phyloP scores from a whole-genome alignment of 1,284 basidiomycete species.

The Puccinia hordei region DNA sequence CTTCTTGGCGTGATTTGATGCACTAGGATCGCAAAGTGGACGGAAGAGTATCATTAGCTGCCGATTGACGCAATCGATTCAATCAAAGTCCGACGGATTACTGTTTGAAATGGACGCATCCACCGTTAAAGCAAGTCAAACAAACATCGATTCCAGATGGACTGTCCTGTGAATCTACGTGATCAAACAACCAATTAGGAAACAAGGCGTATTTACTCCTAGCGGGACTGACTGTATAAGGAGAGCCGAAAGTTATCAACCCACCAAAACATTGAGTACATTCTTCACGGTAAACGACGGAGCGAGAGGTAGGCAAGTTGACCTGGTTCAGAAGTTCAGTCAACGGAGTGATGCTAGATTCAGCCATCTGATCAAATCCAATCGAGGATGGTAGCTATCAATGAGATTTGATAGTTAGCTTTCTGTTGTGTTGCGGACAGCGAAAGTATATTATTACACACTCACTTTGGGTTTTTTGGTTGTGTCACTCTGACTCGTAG shows the following conservation, averaged over 20 bases:
- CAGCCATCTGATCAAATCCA: background rate
- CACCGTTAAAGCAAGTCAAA: slow-evolving; percentile 89
- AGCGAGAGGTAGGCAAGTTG: slow-evolving; percentile 22
- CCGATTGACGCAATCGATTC: slow-evolving; percentile 55
- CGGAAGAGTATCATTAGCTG: slow-evolving; percentile 57
- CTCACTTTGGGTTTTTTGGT: too few species aligned
- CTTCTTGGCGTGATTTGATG: slow-evolving; percentile 68
- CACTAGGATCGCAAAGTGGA: slow-evolving; percentile 4
- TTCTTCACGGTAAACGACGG: slow-evolving; percentile 74
- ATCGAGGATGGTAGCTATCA: background rate
- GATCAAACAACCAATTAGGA: background rate
- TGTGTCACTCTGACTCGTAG: too few species aligned
- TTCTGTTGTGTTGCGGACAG: too few species aligned
- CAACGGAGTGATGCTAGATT: background rate
- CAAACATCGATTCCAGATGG: slow-evolving; percentile 84
- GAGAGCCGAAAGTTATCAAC: slow-evolving; percentile 30
- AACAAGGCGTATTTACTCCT: background rate
- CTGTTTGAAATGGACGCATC: slow-evolving; percentile 66
- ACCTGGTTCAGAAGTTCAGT: background rate
- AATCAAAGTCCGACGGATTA: slow-evolving; percentile 54
- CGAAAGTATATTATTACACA: too few species aligned
- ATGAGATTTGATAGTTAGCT: too few species aligned
- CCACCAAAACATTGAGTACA: slow-evolving; percentile 92
- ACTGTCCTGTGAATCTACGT: slow-evolving; percentile 66
- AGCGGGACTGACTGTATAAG: slow-evolving; percentile 21